phyloP scores from a whole-genome alignment of 2,329 filamentous ascomycete genomes.

The Beauveria sp. region DNA sequence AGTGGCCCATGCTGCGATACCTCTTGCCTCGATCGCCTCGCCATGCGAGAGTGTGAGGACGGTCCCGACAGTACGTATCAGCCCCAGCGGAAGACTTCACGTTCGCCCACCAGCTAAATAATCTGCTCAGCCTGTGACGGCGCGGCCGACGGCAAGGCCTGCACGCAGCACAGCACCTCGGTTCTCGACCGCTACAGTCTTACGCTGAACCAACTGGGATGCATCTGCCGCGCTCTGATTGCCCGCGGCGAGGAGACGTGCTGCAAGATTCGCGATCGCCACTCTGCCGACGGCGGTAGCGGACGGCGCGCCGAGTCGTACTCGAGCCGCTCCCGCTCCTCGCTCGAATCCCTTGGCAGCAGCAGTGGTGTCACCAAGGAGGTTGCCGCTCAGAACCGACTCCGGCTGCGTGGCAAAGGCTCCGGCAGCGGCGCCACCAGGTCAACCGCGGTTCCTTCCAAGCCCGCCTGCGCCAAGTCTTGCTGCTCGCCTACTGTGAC shows the following conservation, averaged over 20 bases:
- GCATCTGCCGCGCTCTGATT: conserved; percentile 45
- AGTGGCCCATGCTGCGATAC: conserved; percentile 33
- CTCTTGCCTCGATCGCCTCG: conserved; percentile 36
- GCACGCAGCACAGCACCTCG: conserved; percentile 28
- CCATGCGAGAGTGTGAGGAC: conserved; percentile 31
- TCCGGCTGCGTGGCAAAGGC: conserved; percentile 12
- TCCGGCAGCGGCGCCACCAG: conserved; percentile 10
- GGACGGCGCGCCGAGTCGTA: conserved; percentile 9
- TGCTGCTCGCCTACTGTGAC: not conserved
- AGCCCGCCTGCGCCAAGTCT: not conserved
- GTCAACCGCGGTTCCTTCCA: not conserved
- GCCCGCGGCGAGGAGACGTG: conserved; percentile 45
- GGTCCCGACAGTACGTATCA: not conserved
- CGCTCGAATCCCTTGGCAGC: not conserved
- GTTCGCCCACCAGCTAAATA: not conserved
- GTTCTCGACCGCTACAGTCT: conserved; percentile 32
- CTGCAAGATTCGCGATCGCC: conserved; percentile 24
- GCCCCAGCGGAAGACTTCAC: not conserved
- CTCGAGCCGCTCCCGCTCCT: not conserved
- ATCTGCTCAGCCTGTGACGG: conserved; percentile 12
- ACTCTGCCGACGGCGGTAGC: conserved; percentile 19
- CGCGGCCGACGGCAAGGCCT: conserved; percentile 24
- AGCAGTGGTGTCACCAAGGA: not conserved
- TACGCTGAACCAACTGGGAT: conserved; percentile 41
- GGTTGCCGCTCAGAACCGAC: conserved; percentile 11